Conservation (phyloP, 148 eudicot species). For the Persicaria tinctoria region DNA sequence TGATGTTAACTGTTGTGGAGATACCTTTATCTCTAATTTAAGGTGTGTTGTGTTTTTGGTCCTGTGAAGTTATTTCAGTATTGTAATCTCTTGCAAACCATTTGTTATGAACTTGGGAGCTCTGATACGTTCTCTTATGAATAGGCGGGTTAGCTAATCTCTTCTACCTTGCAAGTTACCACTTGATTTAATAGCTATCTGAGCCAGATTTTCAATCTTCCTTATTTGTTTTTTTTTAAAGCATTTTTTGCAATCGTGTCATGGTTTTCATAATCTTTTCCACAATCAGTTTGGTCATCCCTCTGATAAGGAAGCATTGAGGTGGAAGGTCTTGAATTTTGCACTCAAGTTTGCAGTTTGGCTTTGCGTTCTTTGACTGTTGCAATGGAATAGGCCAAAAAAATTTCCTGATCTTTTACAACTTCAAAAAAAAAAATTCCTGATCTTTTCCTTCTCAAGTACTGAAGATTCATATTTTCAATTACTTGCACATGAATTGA, state of each 20-base stretch:
- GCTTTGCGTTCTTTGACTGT: not conserved
- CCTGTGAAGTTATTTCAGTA: not conserved
- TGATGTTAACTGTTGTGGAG: not conserved
- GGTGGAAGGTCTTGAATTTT: not conserved
- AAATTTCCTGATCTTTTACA: not conserved
- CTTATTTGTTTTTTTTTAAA: not conserved
- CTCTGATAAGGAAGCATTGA: not conserved
- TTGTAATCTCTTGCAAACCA: not conserved
- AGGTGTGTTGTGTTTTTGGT: not conserved
- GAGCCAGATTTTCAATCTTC: not conserved
- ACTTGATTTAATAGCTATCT: not conserved
- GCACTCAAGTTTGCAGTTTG: slow-evolving; percentile 1
- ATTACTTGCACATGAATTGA: not conserved
- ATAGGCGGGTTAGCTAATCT: not conserved
- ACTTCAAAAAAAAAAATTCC: slow-evolving; percentile 11
- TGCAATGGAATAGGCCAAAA: slow-evolving; percentile 12
- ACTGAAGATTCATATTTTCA: too few species aligned
- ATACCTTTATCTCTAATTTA: not conserved
- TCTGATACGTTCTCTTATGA: not conserved
- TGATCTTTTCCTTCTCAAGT: not conserved
- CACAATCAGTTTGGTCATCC: not conserved
- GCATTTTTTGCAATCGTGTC: too few species aligned
- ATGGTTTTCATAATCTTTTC: too few species aligned
- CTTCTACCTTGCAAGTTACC: not conserved
- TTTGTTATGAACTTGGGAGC: not conserved